phyloP scores from a whole-genome alignment of 108 stramenopile genomes.

The Bacterosira constricta region DNA sequence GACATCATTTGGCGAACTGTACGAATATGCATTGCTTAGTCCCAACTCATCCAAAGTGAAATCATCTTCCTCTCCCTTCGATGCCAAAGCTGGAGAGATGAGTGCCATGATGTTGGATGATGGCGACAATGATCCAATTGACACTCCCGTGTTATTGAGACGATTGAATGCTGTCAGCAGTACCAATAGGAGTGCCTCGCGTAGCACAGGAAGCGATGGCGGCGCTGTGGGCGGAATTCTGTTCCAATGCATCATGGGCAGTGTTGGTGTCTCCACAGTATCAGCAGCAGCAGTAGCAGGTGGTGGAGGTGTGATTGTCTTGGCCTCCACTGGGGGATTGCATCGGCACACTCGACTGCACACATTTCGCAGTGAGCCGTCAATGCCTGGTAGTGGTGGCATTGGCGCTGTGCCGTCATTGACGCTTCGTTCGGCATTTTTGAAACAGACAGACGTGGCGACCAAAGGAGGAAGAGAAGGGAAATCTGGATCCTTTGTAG shows the following conservation, averaged over 20 bases:
- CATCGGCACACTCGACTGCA: conserved; percentile 77
- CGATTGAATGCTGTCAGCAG: conserved; percentile 25
- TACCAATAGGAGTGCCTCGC: background rate
- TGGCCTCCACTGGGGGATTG: conserved; percentile 72
- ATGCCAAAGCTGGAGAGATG: conserved; percentile 46
- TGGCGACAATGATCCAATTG: conserved; percentile 30
- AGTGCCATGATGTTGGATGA: conserved; percentile 29
- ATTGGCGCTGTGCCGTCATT: conserved; percentile 22
- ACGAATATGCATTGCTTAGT: conserved; percentile 72
- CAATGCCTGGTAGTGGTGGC: too few relatives aligned
- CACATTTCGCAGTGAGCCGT: conserved; percentile 60
- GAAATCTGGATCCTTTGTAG: conserved; percentile 45
- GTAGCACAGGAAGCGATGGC: conserved; percentile 5
- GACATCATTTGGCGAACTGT: conserved; percentile 78
- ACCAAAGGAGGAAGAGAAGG: conserved; percentile 14
- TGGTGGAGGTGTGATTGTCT: conserved; percentile 57
- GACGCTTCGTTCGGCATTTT: conserved; percentile 38
- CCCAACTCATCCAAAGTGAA: conserved; percentile 28
- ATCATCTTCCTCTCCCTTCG: conserved; percentile 39
- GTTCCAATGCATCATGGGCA: conserved; percentile 33
- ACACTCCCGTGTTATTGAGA: conserved; percentile 34
- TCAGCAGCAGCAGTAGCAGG: conserved; percentile 7
- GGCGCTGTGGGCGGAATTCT: conserved; percentile 45
- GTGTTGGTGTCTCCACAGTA: conserved; percentile 20
- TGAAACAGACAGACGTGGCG: conserved; percentile 8